These are phyloP conservation scores for Rhodotorula babjevae DNA, from an alignment of 768 basidiomycete genomes.

Conservation along the genomic window DNA sequence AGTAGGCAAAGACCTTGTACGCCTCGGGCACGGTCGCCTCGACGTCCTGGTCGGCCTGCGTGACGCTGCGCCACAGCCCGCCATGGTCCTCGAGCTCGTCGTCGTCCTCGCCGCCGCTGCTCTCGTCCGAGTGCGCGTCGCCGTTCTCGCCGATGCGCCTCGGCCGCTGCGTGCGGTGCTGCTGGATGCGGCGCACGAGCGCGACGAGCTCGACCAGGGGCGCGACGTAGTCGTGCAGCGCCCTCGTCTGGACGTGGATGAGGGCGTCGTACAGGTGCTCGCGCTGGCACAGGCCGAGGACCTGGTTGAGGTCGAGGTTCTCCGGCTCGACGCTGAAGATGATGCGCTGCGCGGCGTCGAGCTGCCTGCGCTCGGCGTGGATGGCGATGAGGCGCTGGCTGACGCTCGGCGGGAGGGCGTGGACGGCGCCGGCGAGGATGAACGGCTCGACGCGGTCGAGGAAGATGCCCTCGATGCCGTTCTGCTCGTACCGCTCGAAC, in stretches of 20 bases:
- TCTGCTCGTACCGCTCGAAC: slow-evolving; percentile 79
- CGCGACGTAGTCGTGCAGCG: slow-evolving; percentile 78
- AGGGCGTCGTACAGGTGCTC: slow-evolving; percentile 86
- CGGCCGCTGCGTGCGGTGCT: slow-evolving; percentile 49
- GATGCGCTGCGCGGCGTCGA: slow-evolving; percentile 74
- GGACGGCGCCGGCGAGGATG: slow-evolving; percentile 68
- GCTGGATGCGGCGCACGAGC: slow-evolving; percentile 66
- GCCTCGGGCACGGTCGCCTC: slow-evolving; percentile 66
- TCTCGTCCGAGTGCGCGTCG: neutral
- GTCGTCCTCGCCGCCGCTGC: neutral
- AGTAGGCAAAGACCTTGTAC: slow-evolving; percentile 86
- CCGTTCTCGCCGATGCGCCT: slow-evolving; percentile 33
- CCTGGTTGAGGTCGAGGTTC: slow-evolving; percentile 88
- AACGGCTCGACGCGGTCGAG: slow-evolving; percentile 74
- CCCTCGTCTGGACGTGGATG: slow-evolving; percentile 86
- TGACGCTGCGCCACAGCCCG: slow-evolving; percentile 7
- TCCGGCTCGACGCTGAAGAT: slow-evolving; percentile 95
- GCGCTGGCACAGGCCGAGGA: slow-evolving; percentile 74
- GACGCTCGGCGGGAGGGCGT: slow-evolving; percentile 74
- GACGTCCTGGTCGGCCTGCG: slow-evolving; percentile 46
- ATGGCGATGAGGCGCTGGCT: slow-evolving; percentile 75
- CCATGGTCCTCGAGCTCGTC: slow-evolving; percentile 1
- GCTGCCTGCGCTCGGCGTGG: slow-evolving; percentile 66
- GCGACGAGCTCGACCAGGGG: slow-evolving; percentile 79
- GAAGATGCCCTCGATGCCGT: slow-evolving; percentile 78